These are phyloP conservation scores for Chalara sp. DNA, from an alignment of 2,329 filamentous ascomycete species.

Conservation along the genomic window DNA sequence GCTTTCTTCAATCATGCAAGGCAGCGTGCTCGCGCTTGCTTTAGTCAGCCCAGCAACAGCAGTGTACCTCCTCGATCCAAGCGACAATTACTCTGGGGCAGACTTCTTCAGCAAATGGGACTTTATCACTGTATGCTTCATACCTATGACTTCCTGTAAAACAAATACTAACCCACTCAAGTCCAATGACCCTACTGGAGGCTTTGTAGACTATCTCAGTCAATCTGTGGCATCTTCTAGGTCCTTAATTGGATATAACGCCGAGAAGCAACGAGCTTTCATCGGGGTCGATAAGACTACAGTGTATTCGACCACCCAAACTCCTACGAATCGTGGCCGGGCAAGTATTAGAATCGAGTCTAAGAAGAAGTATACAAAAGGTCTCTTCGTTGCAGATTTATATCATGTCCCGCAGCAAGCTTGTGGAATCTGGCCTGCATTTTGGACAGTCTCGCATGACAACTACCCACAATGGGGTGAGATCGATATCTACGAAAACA, in stretches of 20 bases:
- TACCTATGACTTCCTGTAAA: too few species aligned
- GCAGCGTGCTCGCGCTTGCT: too few species aligned
- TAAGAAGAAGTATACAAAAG: slow-evolving; percentile 45
- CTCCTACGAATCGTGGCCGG: slow-evolving; percentile 49
- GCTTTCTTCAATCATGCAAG: too few species aligned
- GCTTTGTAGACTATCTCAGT: slow-evolving; percentile 65
- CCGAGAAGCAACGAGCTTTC: slow-evolving; percentile 40
- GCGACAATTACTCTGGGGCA: too few species aligned
- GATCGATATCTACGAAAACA: slow-evolving; percentile 76
- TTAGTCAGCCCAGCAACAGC: too few species aligned
- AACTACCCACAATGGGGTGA: slow-evolving; percentile 64
- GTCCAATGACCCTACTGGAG: slow-evolving; percentile 59
- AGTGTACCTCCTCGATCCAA: too few species aligned
- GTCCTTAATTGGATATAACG: slow-evolving; percentile 34
- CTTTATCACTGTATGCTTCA: too few species aligned
- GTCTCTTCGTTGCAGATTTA: slow-evolving; percentile 52
- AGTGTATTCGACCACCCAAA: slow-evolving; percentile 17
- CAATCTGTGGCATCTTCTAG: slow-evolving; percentile 47
- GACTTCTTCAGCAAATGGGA: too few species aligned
- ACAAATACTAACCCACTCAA: too few species aligned
- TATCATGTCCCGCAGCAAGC: slow-evolving; percentile 49
- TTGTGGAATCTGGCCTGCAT: slow-evolving; percentile 56
- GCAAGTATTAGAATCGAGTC: slow-evolving; percentile 60
- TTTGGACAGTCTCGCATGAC: slow-evolving; percentile 47
- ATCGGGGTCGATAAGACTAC: slow-evolving; percentile 64